Evolutionary conservation across 2,329 filamentous ascomycete species (phyloP), one percentile per base, ranked within the genome.

Genomic region (Calonectria fujianensis): DNA sequence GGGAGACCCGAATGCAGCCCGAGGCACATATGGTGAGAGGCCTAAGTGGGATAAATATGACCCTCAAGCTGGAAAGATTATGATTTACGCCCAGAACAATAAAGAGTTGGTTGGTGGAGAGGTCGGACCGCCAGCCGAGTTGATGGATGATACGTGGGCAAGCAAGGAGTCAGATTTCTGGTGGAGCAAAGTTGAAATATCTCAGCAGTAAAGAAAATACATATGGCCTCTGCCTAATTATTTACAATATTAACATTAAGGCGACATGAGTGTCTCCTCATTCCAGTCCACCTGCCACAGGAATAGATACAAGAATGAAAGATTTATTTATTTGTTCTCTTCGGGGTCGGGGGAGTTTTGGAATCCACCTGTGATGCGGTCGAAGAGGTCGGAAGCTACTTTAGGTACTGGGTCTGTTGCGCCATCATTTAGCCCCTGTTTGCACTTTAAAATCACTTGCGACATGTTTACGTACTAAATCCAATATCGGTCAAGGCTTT

Each of bases 31-130:
- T 67, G 1, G 72, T 73, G 0, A 68, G 80, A 2, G 79, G n/a
- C 86, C 86, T 0, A 71, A 67, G 20, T 88, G 87, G 87, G 77
- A 82, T 37, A 48, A 74, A 0, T 88, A 86, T 70, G 67, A 76
- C 9, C 80, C 80, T 0, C 18, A 50, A 35, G 61, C 39, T 18
- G 61, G 61, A 50, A 82, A 82, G 74, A 82, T 85, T 1, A 84
- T 90, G 83, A 78, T 86, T 0, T 87, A 90, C 66, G 88, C 87
- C 0, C 80, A 85, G 39, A 85, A 83, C 0, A 89, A 89, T 75
- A 84, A 88, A 73, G 88, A 89, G 76, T 79, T 88, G 10, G 84
- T 89, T 57, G 88, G 88, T 0, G 88, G 88, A 0, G 63, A 64
- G 14, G 70, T 80, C 5, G 76, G 87, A 77, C 81, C 81, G 3